phyloP scores from a whole-genome alignment of 1,139 yeast genomes.

The Pichia sp. region DNA sequence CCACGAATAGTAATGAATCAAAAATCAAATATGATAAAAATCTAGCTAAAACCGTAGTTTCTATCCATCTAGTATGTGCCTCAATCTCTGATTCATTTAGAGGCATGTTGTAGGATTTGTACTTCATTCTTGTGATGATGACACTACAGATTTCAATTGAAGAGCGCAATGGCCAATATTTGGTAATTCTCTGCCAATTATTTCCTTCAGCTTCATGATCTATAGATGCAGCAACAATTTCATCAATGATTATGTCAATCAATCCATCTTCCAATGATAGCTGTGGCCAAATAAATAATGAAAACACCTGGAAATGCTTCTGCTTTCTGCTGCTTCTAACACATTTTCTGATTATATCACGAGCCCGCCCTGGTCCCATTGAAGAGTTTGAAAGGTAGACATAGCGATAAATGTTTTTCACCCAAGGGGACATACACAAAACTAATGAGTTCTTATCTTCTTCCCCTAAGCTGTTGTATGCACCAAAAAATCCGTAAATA shows the following conservation, averaged over 20 bases:
- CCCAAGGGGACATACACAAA: constrained; percentile 71
- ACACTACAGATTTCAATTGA: constrained; percentile 71
- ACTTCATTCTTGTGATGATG: constrained; percentile 41
- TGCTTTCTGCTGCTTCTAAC: constrained; percentile 53
- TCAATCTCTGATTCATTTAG: constrained; percentile 28
- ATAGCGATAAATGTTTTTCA: constrained; percentile 58
- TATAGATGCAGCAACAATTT: constrained; percentile 67
- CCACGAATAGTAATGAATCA: constrained; percentile 63
- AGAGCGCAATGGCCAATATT: constrained; percentile 61
- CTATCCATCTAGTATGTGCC: constrained; percentile 59
- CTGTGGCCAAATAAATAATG: constrained; percentile 68
- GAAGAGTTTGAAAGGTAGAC: constrained; percentile 52
- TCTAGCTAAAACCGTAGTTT: constrained; percentile 64
- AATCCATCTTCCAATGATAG: constrained; percentile 60
- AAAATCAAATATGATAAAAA: constrained; percentile 66
- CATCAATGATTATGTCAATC: constrained; percentile 59
- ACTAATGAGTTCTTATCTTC: constrained; percentile 41
- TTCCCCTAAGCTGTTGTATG: constrained; percentile 41
- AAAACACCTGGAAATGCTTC: constrained; percentile 42
- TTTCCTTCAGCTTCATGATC: constrained; percentile 72
- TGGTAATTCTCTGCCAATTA: constrained; percentile 59
- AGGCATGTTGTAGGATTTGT: constrained; percentile 25
- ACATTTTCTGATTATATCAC: constrained; percentile 59
- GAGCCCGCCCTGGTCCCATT: constrained; percentile 57
- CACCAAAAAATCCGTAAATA: constrained; percentile 55